These are phyloP conservation scores for Metarhizium album DNA, from an alignment of 2,329 filamentous ascomycete genomes.

Conservation along the genomic window DNA sequence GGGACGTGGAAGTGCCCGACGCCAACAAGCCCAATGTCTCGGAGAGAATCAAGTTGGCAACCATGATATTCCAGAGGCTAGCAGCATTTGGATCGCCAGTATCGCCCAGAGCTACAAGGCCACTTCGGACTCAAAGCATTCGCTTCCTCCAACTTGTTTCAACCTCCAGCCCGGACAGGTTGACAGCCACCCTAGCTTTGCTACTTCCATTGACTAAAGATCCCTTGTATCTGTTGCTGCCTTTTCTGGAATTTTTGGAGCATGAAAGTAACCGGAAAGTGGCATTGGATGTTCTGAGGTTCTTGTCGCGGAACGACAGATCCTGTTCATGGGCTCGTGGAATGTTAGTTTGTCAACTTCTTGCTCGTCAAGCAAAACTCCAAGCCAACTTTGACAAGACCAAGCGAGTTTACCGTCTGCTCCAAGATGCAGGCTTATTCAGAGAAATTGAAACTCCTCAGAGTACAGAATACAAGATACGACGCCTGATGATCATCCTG, in stretches of 20 bases:
- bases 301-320: slow-evolving; percentile 7
- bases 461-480: slow-evolving; percentile 17
- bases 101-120: slow-evolving; percentile 5
- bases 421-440: slow-evolving; percentile 20
- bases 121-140: slow-evolving; percentile 11
- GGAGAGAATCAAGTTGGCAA: slow-evolving; percentile 8
- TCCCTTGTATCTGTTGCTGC: slow-evolving; percentile 9
- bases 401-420: slow-evolving; percentile 16
- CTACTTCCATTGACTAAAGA: slow-evolving; percentile 14
- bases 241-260: slow-evolving; percentile 5
- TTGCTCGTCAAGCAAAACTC: slow-evolving; percentile 4
- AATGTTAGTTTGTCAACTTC: slow-evolving; percentile 8
- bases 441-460: slow-evolving; percentile 8
- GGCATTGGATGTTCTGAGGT: slow-evolving; percentile 7
- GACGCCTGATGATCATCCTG: slow-evolving; percentile 16
- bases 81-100: slow-evolving; percentile 6
- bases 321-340: slow-evolving; percentile 9
- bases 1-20: slow-evolving; percentile 3
- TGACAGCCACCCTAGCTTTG: slow-evolving; percentile 12
- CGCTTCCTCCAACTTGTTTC: slow-evolving; percentile 15
- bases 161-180: slow-evolving; percentile 9
- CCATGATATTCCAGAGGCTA: slow-evolving; percentile 11
- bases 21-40: neutral
- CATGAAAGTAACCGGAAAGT: slow-evolving; percentile 4
- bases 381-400: slow-evolving; percentile 8